Conservation (phyloP, 1,284 basidiomycete genomes). For the Trametes polyzona region DNA sequence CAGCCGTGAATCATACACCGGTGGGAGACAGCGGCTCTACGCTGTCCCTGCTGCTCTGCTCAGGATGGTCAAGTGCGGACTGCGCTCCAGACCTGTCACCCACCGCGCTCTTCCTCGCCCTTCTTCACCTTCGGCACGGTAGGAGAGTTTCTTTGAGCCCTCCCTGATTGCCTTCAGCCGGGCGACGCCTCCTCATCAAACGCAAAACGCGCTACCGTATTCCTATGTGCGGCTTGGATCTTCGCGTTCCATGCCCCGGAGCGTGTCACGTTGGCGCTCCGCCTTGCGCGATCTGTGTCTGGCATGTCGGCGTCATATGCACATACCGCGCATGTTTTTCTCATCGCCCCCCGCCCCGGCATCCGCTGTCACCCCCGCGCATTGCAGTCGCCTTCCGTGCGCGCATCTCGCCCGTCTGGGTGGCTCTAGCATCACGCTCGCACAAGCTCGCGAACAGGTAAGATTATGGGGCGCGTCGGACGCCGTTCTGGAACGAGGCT, state of each 20-base stretch:
- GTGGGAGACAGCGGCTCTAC: conserved; percentile 22
- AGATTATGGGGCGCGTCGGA: conserved; percentile 15
- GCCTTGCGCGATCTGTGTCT: conserved; percentile 14
- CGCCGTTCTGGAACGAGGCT: conserved; percentile 14
- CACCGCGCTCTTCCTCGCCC: conserved; percentile 12
- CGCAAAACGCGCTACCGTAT: conserved; percentile 16
- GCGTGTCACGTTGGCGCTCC: conserved; percentile 16
- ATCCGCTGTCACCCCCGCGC: not conserved
- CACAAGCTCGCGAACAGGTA: conserved; percentile 3
- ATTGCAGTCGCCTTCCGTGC: conserved; percentile 1
- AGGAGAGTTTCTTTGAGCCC: conserved; percentile 6
- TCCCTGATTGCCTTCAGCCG: conserved; percentile 20
- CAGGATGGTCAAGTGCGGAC: conserved; percentile 22
- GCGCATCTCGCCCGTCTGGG: conserved; percentile 12
- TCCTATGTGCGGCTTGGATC: conserved; percentile 11
- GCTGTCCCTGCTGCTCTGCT: conserved; percentile 18
- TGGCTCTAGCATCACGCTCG: conserved; percentile 15
- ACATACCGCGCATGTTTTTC: conserved; percentile 20
- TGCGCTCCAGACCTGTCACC: conserved; percentile 25
- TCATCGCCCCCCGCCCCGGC: conserved; percentile 10
- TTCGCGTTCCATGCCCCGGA: conserved; percentile 17
- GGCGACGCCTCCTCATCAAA: conserved; percentile 15
- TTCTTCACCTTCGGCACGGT: conserved; percentile 13
- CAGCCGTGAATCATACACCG: conserved; percentile 14
- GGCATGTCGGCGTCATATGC: conserved; percentile 13